These are phyloP conservation scores for Dillenia suffruticosa DNA, from an alignment of 164 flowering plant species.

Conservation along the genomic window DNA sequence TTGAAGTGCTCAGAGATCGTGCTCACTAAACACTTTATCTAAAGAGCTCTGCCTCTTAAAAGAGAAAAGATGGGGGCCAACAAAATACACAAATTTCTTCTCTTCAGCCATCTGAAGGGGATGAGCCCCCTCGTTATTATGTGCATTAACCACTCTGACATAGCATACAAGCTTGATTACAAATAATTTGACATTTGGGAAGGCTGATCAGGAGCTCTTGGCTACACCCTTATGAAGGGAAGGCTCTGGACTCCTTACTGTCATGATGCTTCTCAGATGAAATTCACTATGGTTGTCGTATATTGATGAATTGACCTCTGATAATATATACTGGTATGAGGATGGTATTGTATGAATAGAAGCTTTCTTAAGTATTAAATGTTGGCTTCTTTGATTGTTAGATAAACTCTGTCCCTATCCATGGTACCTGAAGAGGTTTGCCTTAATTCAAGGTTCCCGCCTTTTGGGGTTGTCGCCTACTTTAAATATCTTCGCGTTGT, in stretches of 20 bases:
- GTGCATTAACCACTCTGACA: conserved; percentile 11
- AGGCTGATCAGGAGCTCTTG: conserved; percentile 30
- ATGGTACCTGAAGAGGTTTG: too few species aligned
- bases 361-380: too few species aligned
- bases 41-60: not conserved
- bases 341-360: not conserved
- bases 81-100: too few species aligned
- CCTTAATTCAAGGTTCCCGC: too few species aligned
- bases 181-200: conserved; percentile 26
- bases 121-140: conserved; percentile 2
- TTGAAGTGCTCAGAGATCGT: conserved; percentile 68
- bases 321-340: not conserved
- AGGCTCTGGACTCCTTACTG: conserved; percentile 18
- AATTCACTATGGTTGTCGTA: conserved; percentile 9
- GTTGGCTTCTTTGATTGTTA: too few species aligned
- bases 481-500: too few species aligned
- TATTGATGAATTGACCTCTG: not conserved
- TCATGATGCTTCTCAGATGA: conserved; percentile 39
- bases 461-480: too few species aligned
- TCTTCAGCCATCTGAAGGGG: conserved; percentile 2
- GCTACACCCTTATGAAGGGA: not conserved
- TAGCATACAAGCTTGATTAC: conserved; percentile 1
- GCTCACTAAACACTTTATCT: conserved; percentile 26
- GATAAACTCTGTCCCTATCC: too few species aligned
- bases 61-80: not conserved